phyloP scores from a whole-genome alignment of 2,329 filamentous ascomycete species.

The Esteya vermicola region DNA sequence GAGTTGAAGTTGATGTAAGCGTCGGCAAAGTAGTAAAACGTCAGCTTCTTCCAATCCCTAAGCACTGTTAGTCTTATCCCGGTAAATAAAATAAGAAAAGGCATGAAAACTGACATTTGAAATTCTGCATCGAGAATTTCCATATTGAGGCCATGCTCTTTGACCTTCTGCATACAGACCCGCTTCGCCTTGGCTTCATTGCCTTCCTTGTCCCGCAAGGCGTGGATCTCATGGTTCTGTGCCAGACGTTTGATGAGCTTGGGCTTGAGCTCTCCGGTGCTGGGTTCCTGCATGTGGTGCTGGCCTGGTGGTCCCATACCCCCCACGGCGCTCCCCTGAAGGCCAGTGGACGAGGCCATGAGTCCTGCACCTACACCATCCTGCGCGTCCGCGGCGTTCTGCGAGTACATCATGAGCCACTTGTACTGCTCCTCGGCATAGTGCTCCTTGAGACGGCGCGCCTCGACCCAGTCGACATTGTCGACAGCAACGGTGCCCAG shows the following conservation, averaged over 20 bases:
- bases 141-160: constrained; percentile 84
- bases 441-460: constrained; percentile 79
- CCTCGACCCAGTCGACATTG: constrained; percentile 75
- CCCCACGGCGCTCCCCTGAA: constrained; percentile 57
- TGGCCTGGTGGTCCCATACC: constrained; percentile 65
- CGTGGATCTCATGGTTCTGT: constrained; percentile 78
- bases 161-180: constrained; percentile 91
- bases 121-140: constrained; percentile 98
- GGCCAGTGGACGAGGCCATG: constrained; percentile 47
- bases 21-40: constrained; percentile 97
- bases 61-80: constrained; percentile 12
- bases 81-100: constrained; percentile 1
- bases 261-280: constrained; percentile 67
- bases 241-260: constrained; percentile 95
- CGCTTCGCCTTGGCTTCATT: constrained; percentile 96
- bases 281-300: constrained; percentile 59
- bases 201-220: constrained; percentile 86
- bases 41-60: constrained; percentile 98
- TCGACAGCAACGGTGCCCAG: constrained; percentile 83
- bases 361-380: constrained; percentile 48
- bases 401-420: constrained; percentile 98
- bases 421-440: constrained; percentile 93
- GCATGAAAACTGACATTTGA: constrained; percentile 63
- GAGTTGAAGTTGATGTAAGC: constrained; percentile 99
- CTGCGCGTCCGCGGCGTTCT: constrained; percentile 51